Evolutionary conservation across 208 protist genomes (phyloP).

Genomic region (Endotrypanum monterogeii): DNA sequence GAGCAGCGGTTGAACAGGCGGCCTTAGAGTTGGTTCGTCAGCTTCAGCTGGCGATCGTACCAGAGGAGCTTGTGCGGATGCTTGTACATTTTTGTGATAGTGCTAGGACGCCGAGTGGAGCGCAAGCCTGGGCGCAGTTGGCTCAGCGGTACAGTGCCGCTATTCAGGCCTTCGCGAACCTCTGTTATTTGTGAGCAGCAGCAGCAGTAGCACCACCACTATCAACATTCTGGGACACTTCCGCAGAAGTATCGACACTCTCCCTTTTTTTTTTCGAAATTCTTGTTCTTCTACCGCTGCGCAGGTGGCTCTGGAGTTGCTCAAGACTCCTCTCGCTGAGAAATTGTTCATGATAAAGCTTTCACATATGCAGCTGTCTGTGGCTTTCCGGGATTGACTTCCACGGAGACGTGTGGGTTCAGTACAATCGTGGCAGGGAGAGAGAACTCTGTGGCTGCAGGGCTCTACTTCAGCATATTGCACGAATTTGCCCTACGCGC

Average conservation of each 20-base stretch:
- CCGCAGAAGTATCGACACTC: too few relatives aligned
- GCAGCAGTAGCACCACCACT: too few relatives aligned
- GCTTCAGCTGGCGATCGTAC: conserved; percentile 43
- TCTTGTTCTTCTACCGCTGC: too few relatives aligned
- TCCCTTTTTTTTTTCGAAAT: conserved; percentile 12
- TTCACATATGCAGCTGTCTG: background rate
- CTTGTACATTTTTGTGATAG: conserved; percentile 49
- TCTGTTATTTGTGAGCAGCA: conserved; percentile 54
- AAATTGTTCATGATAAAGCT: background rate
- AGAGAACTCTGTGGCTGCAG: conserved; percentile 4
- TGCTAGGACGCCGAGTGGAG: conserved; percentile 37
- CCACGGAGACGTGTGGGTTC: background rate
- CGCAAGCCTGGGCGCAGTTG: conserved; percentile 52
- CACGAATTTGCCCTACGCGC: background rate
- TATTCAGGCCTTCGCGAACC: conserved; percentile 53
- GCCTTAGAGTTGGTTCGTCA: conserved; percentile 57
- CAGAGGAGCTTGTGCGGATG: conserved; percentile 48
- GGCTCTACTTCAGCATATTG: background rate
- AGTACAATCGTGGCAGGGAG: too few relatives aligned
- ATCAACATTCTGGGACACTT: too few relatives aligned
- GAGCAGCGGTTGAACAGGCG: conserved; percentile 48
- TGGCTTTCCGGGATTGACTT: too few relatives aligned
- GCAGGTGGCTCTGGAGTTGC: too few relatives aligned
- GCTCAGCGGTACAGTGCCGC: conserved; percentile 39
- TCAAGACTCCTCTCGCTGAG: too few relatives aligned